Base-by-base conservation (phyloP, 371 early-diverging fungal species). In the Umbelopsis sp. region DNA sequence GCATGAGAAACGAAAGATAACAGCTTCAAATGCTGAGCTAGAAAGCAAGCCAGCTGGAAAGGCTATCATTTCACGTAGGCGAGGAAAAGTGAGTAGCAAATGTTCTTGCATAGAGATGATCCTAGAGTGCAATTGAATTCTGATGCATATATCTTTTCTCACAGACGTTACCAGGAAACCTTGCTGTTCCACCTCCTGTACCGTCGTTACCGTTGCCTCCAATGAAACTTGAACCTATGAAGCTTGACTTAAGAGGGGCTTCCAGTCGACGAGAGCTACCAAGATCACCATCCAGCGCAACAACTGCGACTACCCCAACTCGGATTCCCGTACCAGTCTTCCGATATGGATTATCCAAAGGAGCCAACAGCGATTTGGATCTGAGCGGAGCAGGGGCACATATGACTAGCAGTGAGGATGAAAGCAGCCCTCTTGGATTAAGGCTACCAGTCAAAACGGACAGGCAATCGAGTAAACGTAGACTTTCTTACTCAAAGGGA, bases 221-320 rank as follows among this genome's bases (percentile, higher is more conserved):
- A 5, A 84, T 84, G 82, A 84, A 81, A 29, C 50, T 84, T 5
- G 82, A 81, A 24, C 84, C 84, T 0, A 75, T 84, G 44, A 70
- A 74, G 29, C n/a, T 80, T 12, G 73, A 66, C 52, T 65, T 83
- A 22, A 65, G 37, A 20, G 46, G 62, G 11, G 16, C 41, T 25
- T 63, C 70, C 3, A 38, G 68, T 44, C 44, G 48, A 24, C 64
- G 44, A 1, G 18, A 38, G 9, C 7, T 69, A 35, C 65, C 69
- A 5, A 74, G 74, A 74, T 73, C 79, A 37, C 72, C 78, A 14
- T 68, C 65, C 2, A 69, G 69, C 25, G 50, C 67, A 1, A 48
- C 70, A 20, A 70, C 65, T 64, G 51, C 71, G 12, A 29, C 67
- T 0, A 66, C 70, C 6, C 76, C 78, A 0, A 74, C 78, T 1